Base-by-base conservation (phyloP, 345 rosid species). In the Populus tremula region DNA sequence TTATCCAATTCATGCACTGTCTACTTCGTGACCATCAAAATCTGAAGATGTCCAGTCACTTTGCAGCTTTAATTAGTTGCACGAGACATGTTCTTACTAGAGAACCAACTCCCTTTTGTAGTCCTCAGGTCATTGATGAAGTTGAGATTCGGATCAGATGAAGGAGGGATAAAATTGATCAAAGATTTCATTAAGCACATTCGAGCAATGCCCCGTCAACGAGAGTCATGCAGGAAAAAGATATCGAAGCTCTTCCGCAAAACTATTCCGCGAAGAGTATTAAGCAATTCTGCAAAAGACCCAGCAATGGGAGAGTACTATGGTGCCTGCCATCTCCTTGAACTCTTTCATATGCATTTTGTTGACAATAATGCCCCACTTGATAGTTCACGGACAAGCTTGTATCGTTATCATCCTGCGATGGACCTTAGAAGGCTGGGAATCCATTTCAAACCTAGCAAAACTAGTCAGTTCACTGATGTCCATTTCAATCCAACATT, bases 351-450 rank as follows among this genome's bases (percentile, higher is more conserved):
- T 39, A 9, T 1, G 4, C 49, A 7, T 20, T 21, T 72, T 29
- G 16, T 72, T 14, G 66, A 25, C 35, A 56, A 8, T 16, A 1
- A 21, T 2, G 66, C 8, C 18, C 1, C 33, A 17, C 17, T 14
- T 14, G 35, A 33, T 10, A 29, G 9, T 20, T n/a, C 23, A 11
- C 5, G 1, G 21, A 18, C 10, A 36, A 31, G 2, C 18, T 38
- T 63, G 76, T 70, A 20, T 63, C 36, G 36, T 33, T 70, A 49
- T 27, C 77, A 33, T 5, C 21, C 31, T 23, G 69, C 65, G 9
- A 71, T 13, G 80, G 74, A 81, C 70, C 83, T 81, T 13, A 67
- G 67, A 17, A 73, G 77, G 2, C 67, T 47, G 14, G 72, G 83
- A 21, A 71, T 80, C 49, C 73, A 72, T 2, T 54, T 76, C 59